Evolutionary conservation across 2,329 filamentous ascomycete genomes (phyloP).

Genomic region (Hypoxylon rubiginosum): DNA sequence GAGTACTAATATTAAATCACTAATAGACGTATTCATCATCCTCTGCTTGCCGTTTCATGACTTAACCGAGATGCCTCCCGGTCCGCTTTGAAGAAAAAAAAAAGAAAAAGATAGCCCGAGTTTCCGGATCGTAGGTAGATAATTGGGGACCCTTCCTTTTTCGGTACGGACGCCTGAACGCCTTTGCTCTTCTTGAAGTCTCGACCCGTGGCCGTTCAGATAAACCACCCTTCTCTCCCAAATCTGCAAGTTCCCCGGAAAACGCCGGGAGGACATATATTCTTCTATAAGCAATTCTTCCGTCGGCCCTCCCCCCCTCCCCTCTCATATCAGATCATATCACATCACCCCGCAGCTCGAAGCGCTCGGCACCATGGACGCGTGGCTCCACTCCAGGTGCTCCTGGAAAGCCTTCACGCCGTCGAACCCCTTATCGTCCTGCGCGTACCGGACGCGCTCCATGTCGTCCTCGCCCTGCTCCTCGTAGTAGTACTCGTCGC

Average conservation of each 20-base stretch:
- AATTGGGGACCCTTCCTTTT: slow-evolving; percentile 2
- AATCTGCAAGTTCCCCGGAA: slow-evolving; percentile 7
- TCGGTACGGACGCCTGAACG: slow-evolving; percentile 28
- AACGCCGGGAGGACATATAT: slow-evolving; percentile 19
- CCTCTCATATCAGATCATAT: no score
- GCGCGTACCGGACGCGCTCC: slow-evolving; percentile 61
- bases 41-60: slow-evolving; percentile 1
- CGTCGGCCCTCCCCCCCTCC: neutral
- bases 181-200: slow-evolving; percentile 28
- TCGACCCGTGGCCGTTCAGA: slow-evolving; percentile 9
- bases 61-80: neutral
- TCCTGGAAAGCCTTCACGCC: slow-evolving; percentile 64
- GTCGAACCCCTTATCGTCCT: slow-evolving; percentile 63
- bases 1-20: slow-evolving; percentile 19
- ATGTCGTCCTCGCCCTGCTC: slow-evolving; percentile 66
- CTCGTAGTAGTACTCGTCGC: slow-evolving; percentile 66
- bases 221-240: neutral
- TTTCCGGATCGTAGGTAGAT: neutral
- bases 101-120: neutral
- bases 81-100: no score
- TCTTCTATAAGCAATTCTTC: neutral
- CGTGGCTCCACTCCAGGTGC: slow-evolving; percentile 70
- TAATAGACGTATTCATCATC: slow-evolving; percentile 10
- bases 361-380: slow-evolving; percentile 54
- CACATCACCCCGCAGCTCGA: slow-evolving; percentile 64